Base-by-base conservation (phyloP, 495 filamentous ascomycete species). In the Trichoderma gamsii region DNA sequence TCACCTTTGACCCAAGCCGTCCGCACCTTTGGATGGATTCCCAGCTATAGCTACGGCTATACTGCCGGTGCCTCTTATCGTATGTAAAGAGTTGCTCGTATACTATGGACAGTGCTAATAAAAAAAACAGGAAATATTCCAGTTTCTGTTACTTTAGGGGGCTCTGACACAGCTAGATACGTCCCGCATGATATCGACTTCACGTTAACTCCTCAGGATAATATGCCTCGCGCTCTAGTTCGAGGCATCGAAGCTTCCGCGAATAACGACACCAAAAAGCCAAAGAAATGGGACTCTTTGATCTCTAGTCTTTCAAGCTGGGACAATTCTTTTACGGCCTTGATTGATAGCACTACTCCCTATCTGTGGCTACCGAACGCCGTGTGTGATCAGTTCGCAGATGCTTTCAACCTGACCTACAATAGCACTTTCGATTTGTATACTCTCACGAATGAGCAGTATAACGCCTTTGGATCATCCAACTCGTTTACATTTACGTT, bases 321-420 rank as follows among this genome's bases (percentile, higher is more conserved):
- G 71, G 75, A 79, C 51, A 82, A 84, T 69, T 79, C 80, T 18
- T 76, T 84, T 18, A 74, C 73, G 16, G 84, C 84, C 35, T 75
- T 84, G 65, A 87, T 92, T 68, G 89, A 92, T 71, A 86, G 86
- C 18, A 86, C 87, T 4, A 88, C 88, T 1, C 86, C 89, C 1
- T 86, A 84, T 68, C 79, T 91, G 0, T 91, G 87, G 88, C 82
- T 92, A 3, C 89, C 89, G 3, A 73, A 76, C 41, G 72, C 75
- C 15, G 81, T 87, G n/a, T 91, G 89, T 74, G 77, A 85, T 27
- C 77, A 78, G 4, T 91, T 92, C 69, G 89, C 88, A 63, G 68
- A 76, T 8, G 82, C 83, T 9, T 77, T 91, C 43, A 84, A 84
- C 44, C 76, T 92, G 9, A 82, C 75, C 1, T 90, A 86, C 75